These are phyloP conservation scores for Nicotiana rustica DNA, from an alignment of 305 asterid genomes.

Conservation along the genomic window DNA sequence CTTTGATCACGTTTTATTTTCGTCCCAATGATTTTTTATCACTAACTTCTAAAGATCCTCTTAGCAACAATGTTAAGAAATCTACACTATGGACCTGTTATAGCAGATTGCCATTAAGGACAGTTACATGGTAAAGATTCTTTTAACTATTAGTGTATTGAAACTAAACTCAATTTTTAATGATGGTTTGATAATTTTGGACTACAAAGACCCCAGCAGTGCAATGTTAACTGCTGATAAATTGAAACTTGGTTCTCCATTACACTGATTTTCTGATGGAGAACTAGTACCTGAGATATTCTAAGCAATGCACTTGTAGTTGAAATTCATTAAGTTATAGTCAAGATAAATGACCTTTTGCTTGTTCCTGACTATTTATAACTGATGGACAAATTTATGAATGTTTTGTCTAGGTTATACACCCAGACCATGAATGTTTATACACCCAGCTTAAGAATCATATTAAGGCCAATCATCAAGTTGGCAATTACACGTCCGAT, in stretches of 20 bases:
- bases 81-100: too few relatives aligned
- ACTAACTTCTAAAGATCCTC: not conserved
- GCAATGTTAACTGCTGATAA: not conserved
- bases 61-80: too few relatives aligned
- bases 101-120: too few relatives aligned
- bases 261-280: not conserved
- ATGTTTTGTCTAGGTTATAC: not conserved
- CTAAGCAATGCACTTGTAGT: not conserved
- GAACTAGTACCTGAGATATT: not conserved
- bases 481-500: not conserved
- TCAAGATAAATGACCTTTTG: not conserved
- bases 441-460: conserved; percentile 14
- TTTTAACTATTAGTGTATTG: too few relatives aligned
- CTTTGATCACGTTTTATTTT: not conserved
- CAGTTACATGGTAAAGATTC: too few relatives aligned
- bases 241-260: not conserved
- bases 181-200: too few relatives aligned
- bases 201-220: too few relatives aligned
- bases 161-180: too few relatives aligned
- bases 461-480: conserved; percentile 12
- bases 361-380: not conserved
- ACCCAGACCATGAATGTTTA: not conserved
- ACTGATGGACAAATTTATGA: not conserved
- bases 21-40: not conserved
- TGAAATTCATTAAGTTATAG: not conserved